Conservation (phyloP, 2,329 filamentous ascomycete species). For the Grosmannia huntii region DNA sequence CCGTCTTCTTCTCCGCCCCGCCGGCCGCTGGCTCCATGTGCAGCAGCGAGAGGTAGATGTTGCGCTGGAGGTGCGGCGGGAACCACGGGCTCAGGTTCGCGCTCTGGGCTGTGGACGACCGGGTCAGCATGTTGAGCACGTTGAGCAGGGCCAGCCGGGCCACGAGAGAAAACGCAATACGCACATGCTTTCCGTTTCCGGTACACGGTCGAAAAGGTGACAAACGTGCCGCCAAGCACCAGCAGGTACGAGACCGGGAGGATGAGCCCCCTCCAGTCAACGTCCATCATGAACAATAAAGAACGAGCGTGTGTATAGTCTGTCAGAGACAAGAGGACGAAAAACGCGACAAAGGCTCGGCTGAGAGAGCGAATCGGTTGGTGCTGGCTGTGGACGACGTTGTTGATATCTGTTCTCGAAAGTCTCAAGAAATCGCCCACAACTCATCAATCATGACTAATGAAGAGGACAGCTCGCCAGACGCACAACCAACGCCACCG, state of each 20-base stretch:
- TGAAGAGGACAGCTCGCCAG: conserved; percentile 2
- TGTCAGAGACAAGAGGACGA: background rate
- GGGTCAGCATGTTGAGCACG: too few relatives aligned
- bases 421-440: background rate
- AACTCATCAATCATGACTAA: background rate
- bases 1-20: conserved; percentile 33
- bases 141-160: too few relatives aligned
- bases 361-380: conserved; percentile 1
- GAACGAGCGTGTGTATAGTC: background rate
- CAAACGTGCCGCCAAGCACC: conserved; percentile 76
- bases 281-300: conserved; percentile 31
- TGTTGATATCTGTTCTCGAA: background rate
- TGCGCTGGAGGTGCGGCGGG: conserved; percentile 74
- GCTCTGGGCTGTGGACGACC: conserved; percentile 46
- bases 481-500: background rate
- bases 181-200: conserved; percentile 77
- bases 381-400: background rate
- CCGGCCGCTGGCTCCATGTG: conserved; percentile 54
- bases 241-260: conserved; percentile 83
- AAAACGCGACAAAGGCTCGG: background rate
- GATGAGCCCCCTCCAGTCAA: conserved; percentile 73
- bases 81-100: conserved; percentile 92
- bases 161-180: conserved; percentile 19
- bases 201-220: conserved; percentile 87
- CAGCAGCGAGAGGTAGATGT: conserved; percentile 86